Evolutionary conservation across 1,284 basidiomycete genomes (phyloP), one percentile per base, ranked within the genome.

Genomic region (Rhodotorula glutinis): DNA sequence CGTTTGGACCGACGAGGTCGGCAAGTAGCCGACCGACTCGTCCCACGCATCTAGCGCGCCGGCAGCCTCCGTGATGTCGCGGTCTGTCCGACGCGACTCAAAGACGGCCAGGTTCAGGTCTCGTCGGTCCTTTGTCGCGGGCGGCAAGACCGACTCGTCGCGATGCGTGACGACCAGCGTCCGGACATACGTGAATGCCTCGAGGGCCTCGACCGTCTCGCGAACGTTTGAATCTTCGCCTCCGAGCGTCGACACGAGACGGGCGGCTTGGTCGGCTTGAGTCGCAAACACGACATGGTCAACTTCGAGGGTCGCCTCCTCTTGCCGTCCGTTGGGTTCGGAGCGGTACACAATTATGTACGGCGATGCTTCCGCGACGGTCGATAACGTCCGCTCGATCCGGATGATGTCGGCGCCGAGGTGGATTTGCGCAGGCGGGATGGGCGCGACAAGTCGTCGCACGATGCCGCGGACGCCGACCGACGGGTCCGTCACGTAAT

Each of bases 121-220:
- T 27, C 87, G 81, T 60, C 82, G 73, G 76, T 90, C 87, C 9
- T 71, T 69, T 9, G 61, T 29, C 63, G 79, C 68, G 40, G 79
- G 74, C 2, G 88, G 88, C 13, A 89, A 78, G 29, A 89, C 78
- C 0, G 81, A 78, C 3, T 76, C 72, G 75, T 89, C 88, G 27
- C 84, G 85, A 75, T 90, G 88, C 69, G 88, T 89, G 63, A 88
- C 81, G 57, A 89, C 87, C 49, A 88, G 81, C 11, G 83, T 84
- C 41, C 76, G 76, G 44, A 75, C 69, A 66, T 78, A 81, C 9
- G 57, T 47, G 33, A 81, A 79, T 13, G 75, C 47, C 1, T 53
- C 65, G 44, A 81, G 65, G 0, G 75, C 78, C 2, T 58, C n/a
- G 51, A 70, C 63, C 56, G 56, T 33, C 29, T 16, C 29, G 8